Conservation (phyloP, 805 yeast genomes). For the Saccharomycopsis sp. region DNA sequence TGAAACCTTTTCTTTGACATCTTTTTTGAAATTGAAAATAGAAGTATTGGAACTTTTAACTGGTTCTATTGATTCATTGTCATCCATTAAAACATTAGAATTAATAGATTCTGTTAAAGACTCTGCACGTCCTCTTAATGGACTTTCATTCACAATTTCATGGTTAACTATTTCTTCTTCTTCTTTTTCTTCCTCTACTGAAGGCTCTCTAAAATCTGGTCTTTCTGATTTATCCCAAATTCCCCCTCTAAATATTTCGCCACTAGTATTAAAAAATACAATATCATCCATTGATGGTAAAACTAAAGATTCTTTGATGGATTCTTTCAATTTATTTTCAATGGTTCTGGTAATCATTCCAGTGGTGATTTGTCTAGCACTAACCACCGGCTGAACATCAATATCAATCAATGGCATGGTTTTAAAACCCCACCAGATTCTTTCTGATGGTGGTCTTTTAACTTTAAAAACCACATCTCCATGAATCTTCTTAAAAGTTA, state of each 20-base stretch:
- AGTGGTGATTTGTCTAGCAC: slow-evolving; percentile 72
- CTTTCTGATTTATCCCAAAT: slow-evolving; percentile 58
- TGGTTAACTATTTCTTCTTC: background rate
- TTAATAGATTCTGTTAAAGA: background rate
- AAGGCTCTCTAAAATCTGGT: background rate
- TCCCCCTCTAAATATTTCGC: slow-evolving; percentile 82
- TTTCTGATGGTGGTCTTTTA: slow-evolving; percentile 84
- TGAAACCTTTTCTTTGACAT: background rate
- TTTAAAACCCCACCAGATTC: slow-evolving; percentile 87
- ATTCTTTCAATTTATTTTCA: slow-evolving; percentile 67
- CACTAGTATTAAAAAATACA: slow-evolving; percentile 52
- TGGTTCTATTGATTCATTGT: too few species aligned
- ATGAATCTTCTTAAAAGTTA: slow-evolving; percentile 54
- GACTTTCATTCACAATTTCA: background rate
- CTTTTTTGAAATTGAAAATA: slow-evolving; percentile 5
- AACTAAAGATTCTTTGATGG: slow-evolving; percentile 70
- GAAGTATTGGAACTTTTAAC: background rate
- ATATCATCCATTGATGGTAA: slow-evolving; percentile 86
- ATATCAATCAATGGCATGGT: slow-evolving; percentile 67
- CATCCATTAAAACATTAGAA: background rate
- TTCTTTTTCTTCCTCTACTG: background rate
- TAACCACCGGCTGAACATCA: slow-evolving; percentile 82
- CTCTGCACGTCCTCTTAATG: background rate
- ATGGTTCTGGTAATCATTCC: slow-evolving; percentile 71
- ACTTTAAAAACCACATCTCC: slow-evolving; percentile 64